These are phyloP conservation scores for Astragalus membranaceus DNA, from an alignment of 306 rosid species.

Conservation along the genomic window DNA sequence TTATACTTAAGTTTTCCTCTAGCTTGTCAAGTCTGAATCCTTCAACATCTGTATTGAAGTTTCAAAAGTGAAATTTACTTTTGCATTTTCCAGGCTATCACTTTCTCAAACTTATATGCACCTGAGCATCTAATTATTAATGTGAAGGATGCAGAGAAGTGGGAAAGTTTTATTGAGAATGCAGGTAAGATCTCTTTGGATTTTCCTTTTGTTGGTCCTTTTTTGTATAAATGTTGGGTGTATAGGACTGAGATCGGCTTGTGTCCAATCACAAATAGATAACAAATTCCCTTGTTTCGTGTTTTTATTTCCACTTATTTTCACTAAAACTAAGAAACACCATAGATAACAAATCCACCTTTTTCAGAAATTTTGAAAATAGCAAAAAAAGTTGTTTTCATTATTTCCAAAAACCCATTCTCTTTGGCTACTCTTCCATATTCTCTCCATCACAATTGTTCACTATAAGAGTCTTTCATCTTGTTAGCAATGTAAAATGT, in stretches of 20 bases:
- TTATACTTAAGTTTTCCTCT: not conserved
- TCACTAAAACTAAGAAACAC: too few species aligned
- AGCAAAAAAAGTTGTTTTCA: too few species aligned
- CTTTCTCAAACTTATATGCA: constrained; percentile 88
- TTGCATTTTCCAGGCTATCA: constrained; percentile 65
- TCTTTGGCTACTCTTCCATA: too few species aligned
- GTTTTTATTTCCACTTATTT: too few species aligned
- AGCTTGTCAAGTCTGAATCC: constrained; percentile 1
- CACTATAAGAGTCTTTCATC: too few species aligned
- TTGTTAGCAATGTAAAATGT: too few species aligned
- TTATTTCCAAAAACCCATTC: too few species aligned
- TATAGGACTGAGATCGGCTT: not conserved
- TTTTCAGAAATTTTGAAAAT: too few species aligned
- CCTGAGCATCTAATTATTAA: constrained; percentile 94
- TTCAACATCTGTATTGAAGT: not conserved
- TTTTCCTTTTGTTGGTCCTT: constrained; percentile 6
- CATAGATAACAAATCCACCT: too few species aligned
- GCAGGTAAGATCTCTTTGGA: constrained; percentile 49
- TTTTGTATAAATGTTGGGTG: not conserved
- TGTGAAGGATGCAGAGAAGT: constrained; percentile 86
- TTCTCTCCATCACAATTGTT: too few species aligned
- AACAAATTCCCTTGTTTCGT: too few species aligned
- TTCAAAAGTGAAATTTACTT: constrained; percentile 4
- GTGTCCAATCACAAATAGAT: not conserved
- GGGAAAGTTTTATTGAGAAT: constrained; percentile 94